Conservation (phyloP, 495 filamentous ascomycete species). For the Hyaloscypha bicolor region DNA sequence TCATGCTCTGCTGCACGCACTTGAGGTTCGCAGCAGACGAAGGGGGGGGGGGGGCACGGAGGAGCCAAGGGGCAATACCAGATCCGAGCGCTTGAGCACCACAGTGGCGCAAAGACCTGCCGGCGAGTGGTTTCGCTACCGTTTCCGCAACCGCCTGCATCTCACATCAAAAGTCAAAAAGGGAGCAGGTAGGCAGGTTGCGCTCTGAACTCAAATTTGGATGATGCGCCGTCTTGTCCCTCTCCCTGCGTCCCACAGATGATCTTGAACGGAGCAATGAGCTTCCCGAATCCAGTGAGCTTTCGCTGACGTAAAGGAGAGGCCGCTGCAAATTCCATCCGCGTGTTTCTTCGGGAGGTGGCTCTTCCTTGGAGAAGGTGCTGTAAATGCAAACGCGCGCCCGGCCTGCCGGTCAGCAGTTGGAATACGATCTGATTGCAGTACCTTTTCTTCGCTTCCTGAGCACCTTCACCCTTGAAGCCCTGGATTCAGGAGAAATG, state of each 20-base stretch:
- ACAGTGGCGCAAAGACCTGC: slow-evolving; percentile 1
- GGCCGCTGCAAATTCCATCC: neutral
- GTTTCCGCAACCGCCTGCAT: neutral
- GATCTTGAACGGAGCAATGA: neutral
- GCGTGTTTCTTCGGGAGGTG: neutral
- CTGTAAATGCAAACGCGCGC: neutral
- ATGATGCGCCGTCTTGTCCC: neutral
- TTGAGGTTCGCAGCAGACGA: neutral
- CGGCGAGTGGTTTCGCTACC: neutral
- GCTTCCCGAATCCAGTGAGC: neutral
- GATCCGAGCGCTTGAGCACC: neutral
- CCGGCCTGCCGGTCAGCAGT: neutral
- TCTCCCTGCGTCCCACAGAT: neutral
- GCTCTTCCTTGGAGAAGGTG: neutral
- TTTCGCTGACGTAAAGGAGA: neutral
- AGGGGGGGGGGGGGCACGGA: too few species aligned
- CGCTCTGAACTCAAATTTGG: neutral
- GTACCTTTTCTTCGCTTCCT: neutral
- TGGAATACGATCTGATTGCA: neutral
- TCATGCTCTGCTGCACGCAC: slow-evolving; percentile 1
- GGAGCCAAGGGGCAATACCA: neutral
- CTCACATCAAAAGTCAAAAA: neutral
- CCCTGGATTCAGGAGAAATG: slow-evolving; percentile 22
- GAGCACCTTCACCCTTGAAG: slow-evolving; percentile 1
- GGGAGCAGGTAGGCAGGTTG: neutral